Conservation (phyloP, 352 stramenopile species). For the Phytophthora palmivora region DNA sequence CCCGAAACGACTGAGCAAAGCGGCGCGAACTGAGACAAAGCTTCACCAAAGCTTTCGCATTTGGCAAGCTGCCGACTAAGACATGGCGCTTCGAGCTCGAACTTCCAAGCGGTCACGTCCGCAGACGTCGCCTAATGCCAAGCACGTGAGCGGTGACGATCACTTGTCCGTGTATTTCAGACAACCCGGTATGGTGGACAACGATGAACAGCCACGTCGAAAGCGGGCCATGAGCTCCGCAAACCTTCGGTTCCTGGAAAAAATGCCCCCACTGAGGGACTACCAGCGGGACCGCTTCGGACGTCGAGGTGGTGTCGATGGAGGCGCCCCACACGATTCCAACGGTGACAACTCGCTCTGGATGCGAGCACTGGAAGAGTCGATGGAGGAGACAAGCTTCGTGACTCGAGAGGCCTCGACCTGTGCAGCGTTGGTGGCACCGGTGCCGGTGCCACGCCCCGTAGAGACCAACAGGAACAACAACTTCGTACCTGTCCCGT, state of each 20-base stretch:
- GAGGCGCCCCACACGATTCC: slow-evolving; percentile 37
- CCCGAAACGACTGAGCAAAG: slow-evolving; percentile 35
- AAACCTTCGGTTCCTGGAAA: slow-evolving; percentile 73
- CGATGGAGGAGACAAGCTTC: slow-evolving; percentile 77
- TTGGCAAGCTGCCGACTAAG: slow-evolving; percentile 14
- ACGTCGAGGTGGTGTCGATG: slow-evolving; percentile 69
- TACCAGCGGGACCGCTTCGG: slow-evolving; percentile 71
- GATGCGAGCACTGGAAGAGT: slow-evolving; percentile 71
- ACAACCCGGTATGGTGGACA: slow-evolving; percentile 10
- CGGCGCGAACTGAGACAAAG: slow-evolving; percentile 9
- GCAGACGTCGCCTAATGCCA: slow-evolving; percentile 26
- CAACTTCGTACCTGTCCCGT: slow-evolving; percentile 33
- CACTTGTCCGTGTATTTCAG: slow-evolving; percentile 21
- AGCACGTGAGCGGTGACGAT: slow-evolving; percentile 28
- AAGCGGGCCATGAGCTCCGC: slow-evolving; percentile 66
- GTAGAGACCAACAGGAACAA: slow-evolving; percentile 17
- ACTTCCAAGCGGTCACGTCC: slow-evolving; percentile 34
- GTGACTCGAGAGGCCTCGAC: slow-evolving; percentile 51
- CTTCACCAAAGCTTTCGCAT: not conserved
- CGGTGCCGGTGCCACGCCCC: slow-evolving; percentile 25
- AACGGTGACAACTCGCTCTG: slow-evolving; percentile 40
- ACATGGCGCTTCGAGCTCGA: slow-evolving; percentile 29
- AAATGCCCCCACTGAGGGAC: slow-evolving; percentile 63
- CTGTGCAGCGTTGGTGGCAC: slow-evolving; percentile 53
- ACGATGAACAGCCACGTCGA: slow-evolving; percentile 34